These are phyloP conservation scores for Nakazawaea anatomiae DNA, from an alignment of 805 yeast species.

Conservation along the genomic window DNA sequence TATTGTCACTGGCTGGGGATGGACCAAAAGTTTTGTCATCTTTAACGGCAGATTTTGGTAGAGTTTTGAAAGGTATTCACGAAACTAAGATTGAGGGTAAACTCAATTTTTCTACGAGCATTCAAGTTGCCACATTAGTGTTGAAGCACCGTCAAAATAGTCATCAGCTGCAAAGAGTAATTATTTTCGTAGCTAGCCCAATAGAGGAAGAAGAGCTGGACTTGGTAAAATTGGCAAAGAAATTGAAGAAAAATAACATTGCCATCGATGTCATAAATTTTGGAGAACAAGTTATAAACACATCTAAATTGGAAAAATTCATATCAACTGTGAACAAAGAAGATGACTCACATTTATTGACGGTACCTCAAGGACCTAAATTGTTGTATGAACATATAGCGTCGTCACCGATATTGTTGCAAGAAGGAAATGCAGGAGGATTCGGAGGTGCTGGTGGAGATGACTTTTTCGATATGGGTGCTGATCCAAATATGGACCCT, in stretches of 20 bases:
- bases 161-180: slow-evolving; percentile 83
- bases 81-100: slow-evolving; percentile 68
- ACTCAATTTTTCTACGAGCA: slow-evolving; percentile 68
- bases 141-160: slow-evolving; percentile 94
- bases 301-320: slow-evolving; percentile 75
- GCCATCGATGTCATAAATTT: slow-evolving; percentile 87
- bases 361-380: slow-evolving; percentile 85
- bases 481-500: slow-evolving; percentile 91
- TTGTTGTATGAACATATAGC: slow-evolving; percentile 77
- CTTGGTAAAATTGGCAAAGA: slow-evolving; percentile 79
- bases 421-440: slow-evolving; percentile 51
- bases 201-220: slow-evolving; percentile 62
- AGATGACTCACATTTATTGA: slow-evolving; percentile 75
- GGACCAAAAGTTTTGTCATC: slow-evolving; percentile 88
- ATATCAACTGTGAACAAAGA: slow-evolving; percentile 67
- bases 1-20: slow-evolving; percentile 81
- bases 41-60: slow-evolving; percentile 81
- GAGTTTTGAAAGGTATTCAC: slow-evolving; percentile 77
- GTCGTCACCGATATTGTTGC: slow-evolving; percentile 65
- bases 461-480: slow-evolving; percentile 58
- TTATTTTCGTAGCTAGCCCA: slow-evolving; percentile 88
- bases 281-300: slow-evolving; percentile 81
- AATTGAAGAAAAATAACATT: slow-evolving; percentile 87
- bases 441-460: slow-evolving; percentile 38
- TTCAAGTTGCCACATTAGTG: slow-evolving; percentile 91